A percentile compares a stretch with the other conserved stretches of the same genome.
phyloP scores from a whole-genome alignment of 257 asterid genomes.

The Rauvolfia tetraphylla region DNA sequence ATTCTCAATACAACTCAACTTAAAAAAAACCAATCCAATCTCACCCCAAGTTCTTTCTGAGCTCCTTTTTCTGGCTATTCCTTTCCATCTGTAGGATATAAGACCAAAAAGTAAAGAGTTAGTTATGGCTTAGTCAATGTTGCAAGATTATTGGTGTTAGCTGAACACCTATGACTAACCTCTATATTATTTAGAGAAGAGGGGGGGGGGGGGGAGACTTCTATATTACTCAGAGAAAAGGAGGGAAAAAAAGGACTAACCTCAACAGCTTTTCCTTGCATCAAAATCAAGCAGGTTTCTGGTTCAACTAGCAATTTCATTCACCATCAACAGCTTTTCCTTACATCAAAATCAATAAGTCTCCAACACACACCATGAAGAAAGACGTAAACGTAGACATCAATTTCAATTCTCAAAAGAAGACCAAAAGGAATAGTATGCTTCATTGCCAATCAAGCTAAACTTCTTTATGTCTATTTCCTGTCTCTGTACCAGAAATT shows the following conservation, averaged over 20 bases:
- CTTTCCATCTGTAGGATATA: background rate
- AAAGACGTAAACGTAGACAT: background rate
- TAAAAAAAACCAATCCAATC: no score
- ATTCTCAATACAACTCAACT: no score
- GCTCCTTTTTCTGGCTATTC: background rate
- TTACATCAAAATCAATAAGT: background rate
- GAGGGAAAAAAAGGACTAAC: no score
- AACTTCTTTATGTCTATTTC: background rate
- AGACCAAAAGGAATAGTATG: background rate
- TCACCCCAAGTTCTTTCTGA: no score
- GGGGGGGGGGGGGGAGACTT: no score
- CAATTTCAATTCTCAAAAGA: background rate
- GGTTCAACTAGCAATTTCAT: background rate
- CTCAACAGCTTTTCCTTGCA: no score
- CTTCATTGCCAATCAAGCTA: constrained; percentile 3
- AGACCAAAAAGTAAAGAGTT: background rate
- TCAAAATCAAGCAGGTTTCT: background rate
- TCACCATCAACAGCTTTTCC: background rate
- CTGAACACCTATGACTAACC: background rate
- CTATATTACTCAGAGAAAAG: no score
- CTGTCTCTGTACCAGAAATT: background rate
- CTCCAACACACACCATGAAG: background rate
- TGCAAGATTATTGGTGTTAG: no score
- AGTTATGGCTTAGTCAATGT: background rate
- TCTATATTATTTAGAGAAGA: no score